A percentile compares a stretch with the other conserved stretches of the same genome.
Evolutionary conservation across 345 rosid genomes (phyloP).

Genomic region (Raphanus sativus): DNA sequence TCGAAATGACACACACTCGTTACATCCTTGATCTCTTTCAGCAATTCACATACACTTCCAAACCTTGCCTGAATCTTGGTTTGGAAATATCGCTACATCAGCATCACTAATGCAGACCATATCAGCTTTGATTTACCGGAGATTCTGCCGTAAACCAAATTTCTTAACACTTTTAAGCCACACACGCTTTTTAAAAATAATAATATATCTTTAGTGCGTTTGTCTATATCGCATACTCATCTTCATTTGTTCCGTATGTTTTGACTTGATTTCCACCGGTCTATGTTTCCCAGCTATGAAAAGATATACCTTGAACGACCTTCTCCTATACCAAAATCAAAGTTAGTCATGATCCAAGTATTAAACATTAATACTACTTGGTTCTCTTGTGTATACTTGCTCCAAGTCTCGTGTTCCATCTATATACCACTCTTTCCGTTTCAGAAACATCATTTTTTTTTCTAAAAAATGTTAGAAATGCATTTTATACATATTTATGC

Average conservation of each 20-base stretch:
- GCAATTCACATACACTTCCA: background rate
- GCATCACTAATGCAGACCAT: background rate
- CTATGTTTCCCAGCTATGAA: background rate
- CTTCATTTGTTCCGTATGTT: background rate
- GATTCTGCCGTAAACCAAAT: background rate
- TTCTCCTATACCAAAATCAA: background rate
- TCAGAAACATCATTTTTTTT: too few relatives aligned
- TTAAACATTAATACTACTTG: background rate
- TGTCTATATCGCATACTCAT: background rate
- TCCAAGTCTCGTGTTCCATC: background rate
- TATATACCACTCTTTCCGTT: background rate
- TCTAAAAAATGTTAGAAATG: too few relatives aligned
- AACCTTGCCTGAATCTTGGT: background rate
- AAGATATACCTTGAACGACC: background rate
- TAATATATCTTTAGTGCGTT: background rate
- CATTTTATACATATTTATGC: too few relatives aligned
- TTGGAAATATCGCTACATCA: background rate
- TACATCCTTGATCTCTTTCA: background rate
- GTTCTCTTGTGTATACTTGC: background rate
- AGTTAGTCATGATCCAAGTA: background rate
- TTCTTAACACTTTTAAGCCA: background rate
- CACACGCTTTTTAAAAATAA: background rate
- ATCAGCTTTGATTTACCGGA: background rate
- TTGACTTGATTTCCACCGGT: background rate
- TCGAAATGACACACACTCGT: background rate